Evolutionary conservation across 2,329 filamentous ascomycete species (phyloP).

Genomic region (Penicillium sp.): DNA sequence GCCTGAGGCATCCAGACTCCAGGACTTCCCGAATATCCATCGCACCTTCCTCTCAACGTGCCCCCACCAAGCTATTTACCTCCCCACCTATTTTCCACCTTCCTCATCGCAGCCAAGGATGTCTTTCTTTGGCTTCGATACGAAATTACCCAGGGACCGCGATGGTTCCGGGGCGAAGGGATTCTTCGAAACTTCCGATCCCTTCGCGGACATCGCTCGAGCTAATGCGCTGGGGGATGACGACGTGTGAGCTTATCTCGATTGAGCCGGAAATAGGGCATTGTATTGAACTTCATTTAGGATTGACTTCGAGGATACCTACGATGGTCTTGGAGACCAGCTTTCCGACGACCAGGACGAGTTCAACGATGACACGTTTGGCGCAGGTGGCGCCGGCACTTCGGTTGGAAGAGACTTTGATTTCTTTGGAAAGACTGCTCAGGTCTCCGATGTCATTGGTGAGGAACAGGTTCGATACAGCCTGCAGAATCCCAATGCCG

Average conservation of each 20-base stretch:
- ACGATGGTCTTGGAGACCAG: conserved; percentile 87
- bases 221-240: conserved; percentile 56
- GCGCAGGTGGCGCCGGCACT: conserved; percentile 37
- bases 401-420: conserved; percentile 89
- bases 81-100: conserved; percentile 6
- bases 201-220: conserved; percentile 76
- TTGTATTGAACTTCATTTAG: conserved; percentile 37
- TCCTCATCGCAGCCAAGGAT: conserved; percentile 41
- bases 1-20: conserved; percentile 21
- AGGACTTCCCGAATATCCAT: conserved; percentile 18
- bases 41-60: conserved; percentile 7
- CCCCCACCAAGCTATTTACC: conserved; percentile 17
- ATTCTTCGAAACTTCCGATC: conserved; percentile 78
- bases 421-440: conserved; percentile 89
- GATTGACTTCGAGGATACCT: conserved; percentile 93
- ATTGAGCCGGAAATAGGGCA: neutral
- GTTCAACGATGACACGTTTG: conserved; percentile 97
- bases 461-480: conserved; percentile 85
- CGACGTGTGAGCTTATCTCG: conserved; percentile 54
- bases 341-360: conserved; percentile 89
- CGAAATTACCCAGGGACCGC: conserved; percentile 60
- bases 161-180: conserved; percentile 62
- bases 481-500: conserved; percentile 62
- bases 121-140: conserved; percentile 91
- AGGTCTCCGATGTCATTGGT: conserved; percentile 78